phyloP scores from a whole-genome alignment of 129 eudicot species.

The Escallonia herrerae region DNA sequence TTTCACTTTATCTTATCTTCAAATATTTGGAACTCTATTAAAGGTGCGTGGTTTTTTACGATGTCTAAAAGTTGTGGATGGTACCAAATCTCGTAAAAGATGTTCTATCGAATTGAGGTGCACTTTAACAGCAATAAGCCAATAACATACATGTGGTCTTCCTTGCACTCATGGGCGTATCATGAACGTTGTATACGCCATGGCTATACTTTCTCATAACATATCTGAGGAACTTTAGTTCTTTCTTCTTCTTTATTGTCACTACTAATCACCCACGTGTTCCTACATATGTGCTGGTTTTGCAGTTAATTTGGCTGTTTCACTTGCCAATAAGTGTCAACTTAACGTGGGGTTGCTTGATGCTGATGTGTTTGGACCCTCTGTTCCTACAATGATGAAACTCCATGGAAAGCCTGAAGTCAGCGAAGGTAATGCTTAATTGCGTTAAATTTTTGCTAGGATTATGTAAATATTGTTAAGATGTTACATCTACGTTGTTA shows the following conservation, averaged over 20 bases:
- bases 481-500: not conserved
- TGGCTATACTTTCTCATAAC: no score
- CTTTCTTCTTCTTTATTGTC: not conserved
- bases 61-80: no score
- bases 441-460: not conserved
- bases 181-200: no score
- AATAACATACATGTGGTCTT: no score
- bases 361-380: conserved; percentile 98
- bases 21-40: no score
- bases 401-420: conserved; percentile 92
- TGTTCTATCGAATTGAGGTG: no score
- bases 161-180: no score
- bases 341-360: conserved; percentile 89
- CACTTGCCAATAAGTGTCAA: conserved; percentile 74
- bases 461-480: not conserved
- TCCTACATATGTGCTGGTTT: conserved; percentile 3
- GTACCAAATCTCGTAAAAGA: no score
- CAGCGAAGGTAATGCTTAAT: conserved; percentile 50
- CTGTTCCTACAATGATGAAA: conserved; percentile 95
- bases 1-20: no score
- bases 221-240: no score
- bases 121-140: no score
- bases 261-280: not conserved
- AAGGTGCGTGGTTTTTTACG: no score
- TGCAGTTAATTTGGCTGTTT: conserved; percentile 95